phyloP scores from a whole-genome alignment of 2,329 filamentous ascomycete genomes.

The Acrodontium crateriforme region DNA sequence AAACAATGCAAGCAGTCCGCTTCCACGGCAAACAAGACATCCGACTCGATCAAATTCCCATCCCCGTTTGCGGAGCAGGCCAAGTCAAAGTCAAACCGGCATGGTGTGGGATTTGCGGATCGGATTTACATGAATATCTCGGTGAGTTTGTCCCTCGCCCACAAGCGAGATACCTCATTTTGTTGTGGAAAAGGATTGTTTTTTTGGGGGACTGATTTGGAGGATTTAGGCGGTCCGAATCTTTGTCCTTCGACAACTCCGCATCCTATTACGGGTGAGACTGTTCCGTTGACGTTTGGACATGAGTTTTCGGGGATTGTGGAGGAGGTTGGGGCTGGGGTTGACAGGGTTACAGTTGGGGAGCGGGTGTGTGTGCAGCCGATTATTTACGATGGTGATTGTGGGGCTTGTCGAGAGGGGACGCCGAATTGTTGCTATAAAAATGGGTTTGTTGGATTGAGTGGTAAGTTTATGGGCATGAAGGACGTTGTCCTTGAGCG shows the following conservation, averaged over 20 bases:
- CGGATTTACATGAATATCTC: too few species aligned
- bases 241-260: slow-evolving; percentile 34
- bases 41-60: slow-evolving; percentile 21
- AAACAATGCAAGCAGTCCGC: slow-evolving; percentile 24
- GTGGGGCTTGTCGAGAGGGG: slow-evolving; percentile 37
- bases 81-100: slow-evolving; percentile 25
- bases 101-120: slow-evolving; percentile 23
- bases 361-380: slow-evolving; percentile 34
- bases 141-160: too few species aligned
- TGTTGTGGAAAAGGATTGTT: background rate
- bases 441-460: slow-evolving; percentile 40
- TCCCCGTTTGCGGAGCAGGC: slow-evolving; percentile 20
- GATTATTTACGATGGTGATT: slow-evolving; percentile 42
- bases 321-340: slow-evolving; percentile 38
- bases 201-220: slow-evolving; percentile 13
- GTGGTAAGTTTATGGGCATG: slow-evolving; percentile 19
- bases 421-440: slow-evolving; percentile 41
- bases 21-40: slow-evolving; percentile 25
- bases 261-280: slow-evolving; percentile 41
- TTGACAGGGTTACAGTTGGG: slow-evolving; percentile 32
- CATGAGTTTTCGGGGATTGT: slow-evolving; percentile 40
- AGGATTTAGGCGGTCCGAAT: slow-evolving; percentile 22
- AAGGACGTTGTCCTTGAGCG: too few species aligned
- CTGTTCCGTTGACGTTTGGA: slow-evolving; percentile 38
- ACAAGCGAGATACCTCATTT: slow-evolving; percentile 1